Evolutionary conservation across 2,329 filamentous ascomycete species (phyloP).

Genomic region (Ambrosiella xylebori): DNA sequence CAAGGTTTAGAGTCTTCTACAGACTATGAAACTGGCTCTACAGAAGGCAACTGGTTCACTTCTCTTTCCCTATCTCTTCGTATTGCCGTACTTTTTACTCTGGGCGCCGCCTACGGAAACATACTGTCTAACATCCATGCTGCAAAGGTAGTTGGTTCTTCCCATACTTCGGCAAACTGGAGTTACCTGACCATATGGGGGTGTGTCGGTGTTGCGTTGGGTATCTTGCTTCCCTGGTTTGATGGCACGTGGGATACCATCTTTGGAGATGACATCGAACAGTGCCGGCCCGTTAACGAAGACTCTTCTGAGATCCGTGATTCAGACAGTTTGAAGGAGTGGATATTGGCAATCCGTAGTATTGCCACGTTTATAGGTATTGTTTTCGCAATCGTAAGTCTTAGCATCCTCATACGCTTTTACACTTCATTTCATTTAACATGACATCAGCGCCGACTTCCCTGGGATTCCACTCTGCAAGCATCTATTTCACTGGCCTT

Average conservation of each 20-base stretch:
- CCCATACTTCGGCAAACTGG: slow-evolving; percentile 25
- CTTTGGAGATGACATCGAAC: slow-evolving; percentile 19
- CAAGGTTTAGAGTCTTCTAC: background rate
- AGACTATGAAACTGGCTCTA: background rate
- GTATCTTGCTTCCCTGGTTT: slow-evolving; percentile 67
- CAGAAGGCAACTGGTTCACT: slow-evolving; percentile 1
- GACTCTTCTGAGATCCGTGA: slow-evolving; percentile 15
- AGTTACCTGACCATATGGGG: slow-evolving; percentile 71
- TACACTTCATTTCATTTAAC: background rate
- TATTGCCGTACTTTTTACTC: slow-evolving; percentile 50
- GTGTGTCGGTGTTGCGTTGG: slow-evolving; percentile 56
- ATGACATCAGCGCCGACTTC: slow-evolving; percentile 30
- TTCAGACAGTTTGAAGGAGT: slow-evolving; percentile 40
- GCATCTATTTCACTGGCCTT: slow-evolving; percentile 76
- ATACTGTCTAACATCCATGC: slow-evolving; percentile 4
- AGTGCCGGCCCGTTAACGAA: slow-evolving; percentile 20
- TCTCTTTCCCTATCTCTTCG: slow-evolving; percentile 39
- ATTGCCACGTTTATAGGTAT: slow-evolving; percentile 45
- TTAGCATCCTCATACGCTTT: background rate
- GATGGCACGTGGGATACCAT: slow-evolving; percentile 55
- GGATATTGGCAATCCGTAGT: slow-evolving; percentile 46
- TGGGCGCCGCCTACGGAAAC: slow-evolving; percentile 39
- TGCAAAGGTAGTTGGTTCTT: background rate
- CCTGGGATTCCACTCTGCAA: slow-evolving; percentile 91
- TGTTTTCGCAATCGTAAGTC: slow-evolving; percentile 52